These are phyloP conservation scores for Piper betle DNA, from an alignment of 164 flowering plant genomes.

Conservation along the genomic window DNA sequence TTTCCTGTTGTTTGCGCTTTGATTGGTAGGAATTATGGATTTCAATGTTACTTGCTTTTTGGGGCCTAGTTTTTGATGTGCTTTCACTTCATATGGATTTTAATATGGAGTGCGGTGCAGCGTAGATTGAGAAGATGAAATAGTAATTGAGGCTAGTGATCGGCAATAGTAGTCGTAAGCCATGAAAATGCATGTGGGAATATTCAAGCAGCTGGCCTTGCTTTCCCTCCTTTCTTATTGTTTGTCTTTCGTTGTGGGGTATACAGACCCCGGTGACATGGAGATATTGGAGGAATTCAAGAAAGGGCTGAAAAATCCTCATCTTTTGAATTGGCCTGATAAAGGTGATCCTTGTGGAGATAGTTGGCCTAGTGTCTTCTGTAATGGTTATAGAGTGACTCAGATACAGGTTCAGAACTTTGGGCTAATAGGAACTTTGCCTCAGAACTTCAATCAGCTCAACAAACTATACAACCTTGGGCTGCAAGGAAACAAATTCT, in stretches of 20 bases:
- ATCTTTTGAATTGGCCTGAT: slow-evolving; percentile 62
- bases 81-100: too few species aligned
- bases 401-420: slow-evolving; percentile 59
- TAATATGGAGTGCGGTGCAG: too few species aligned
- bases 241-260: slow-evolving; percentile 14
- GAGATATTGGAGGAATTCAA: slow-evolving; percentile 43
- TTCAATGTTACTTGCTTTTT: too few species aligned
- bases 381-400: slow-evolving; percentile 40
- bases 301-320: slow-evolving; percentile 58
- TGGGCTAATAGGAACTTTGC: slow-evolving; percentile 56
- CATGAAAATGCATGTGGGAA: too few species aligned
- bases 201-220: slow-evolving; percentile 3
- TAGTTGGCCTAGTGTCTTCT: slow-evolving; percentile 58
- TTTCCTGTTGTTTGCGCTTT: too few species aligned
- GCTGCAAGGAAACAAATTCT: slow-evolving; percentile 50
- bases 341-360: slow-evolving; percentile 67
- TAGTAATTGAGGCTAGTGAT: too few species aligned
- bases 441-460: slow-evolving; percentile 53
- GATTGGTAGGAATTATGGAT: too few species aligned
- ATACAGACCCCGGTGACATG: slow-evolving; percentile 49
- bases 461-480: slow-evolving; percentile 46
- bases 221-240: slow-evolving; percentile 4
- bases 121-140: too few species aligned
- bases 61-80: too few species aligned
- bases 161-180: too few species aligned